Base-by-base conservation (phyloP, 129 eudicot species). In the Logfia minima region DNA sequence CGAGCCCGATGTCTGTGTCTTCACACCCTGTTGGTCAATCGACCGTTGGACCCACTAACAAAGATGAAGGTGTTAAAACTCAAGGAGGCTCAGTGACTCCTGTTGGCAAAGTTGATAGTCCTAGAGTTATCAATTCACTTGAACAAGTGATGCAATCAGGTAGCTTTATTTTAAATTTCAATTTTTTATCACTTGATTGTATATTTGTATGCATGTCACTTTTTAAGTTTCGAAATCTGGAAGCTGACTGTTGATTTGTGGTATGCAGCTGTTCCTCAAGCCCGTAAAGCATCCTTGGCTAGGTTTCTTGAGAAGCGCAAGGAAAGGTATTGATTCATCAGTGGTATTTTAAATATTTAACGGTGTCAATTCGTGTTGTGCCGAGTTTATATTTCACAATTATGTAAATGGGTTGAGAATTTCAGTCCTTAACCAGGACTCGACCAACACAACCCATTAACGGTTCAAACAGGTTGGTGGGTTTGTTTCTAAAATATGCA, bases 291-390 rank as follows among this genome's bases (percentile, higher is more conserved):
- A 76, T 89, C 95, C 58, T 78, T 89, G 85, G 92, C 92, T 64
- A 83, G 95, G 68, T 89, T 89, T 58, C 78, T 87, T 80, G 95
- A 89, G 92, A 89, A 87, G 85, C 95, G 95, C 75, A 89, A 89
- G 80, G 95, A 87, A 68, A 87, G 95, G 95, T 89, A 91, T 43
- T 43, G 58, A 51, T 24, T 9, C 53, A 5, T 68, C 10, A 14
- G 17, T 45, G 65, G 35, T 48, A 48, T 48, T 45, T 51, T 43
- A 29, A 63, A 17, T 63, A 51, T 66, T 66, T 52, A 8, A 43
- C 63, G n/a, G 55, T 48, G 55, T 18, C 55, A 48, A 48, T 48
- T 48, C 5, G 18, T 13, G 18, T 48, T 0, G 55, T 48, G 17
- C 14, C 6, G 14, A 13, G 48, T 41, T 41, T 14, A 41, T 48